A percentile compares a stretch with the other conserved stretches of the same genome.
These are phyloP conservation scores for Leishmania aethiopica DNA, from an alignment of 208 protist species.

Conservation along the genomic window DNA sequence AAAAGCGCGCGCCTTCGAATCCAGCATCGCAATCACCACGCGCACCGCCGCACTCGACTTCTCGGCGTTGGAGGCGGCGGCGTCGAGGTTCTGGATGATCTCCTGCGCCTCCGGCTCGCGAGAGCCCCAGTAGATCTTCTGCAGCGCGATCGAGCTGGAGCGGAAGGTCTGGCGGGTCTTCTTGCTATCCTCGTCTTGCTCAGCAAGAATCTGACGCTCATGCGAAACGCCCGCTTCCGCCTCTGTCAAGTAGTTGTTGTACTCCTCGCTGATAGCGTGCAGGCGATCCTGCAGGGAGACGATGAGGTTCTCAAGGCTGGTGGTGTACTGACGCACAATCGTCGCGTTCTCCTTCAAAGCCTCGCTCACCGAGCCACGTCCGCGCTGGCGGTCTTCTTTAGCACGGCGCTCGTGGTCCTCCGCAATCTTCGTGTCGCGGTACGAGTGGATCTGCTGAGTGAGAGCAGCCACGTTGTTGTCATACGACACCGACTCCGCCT, in stretches of 20 bases:
- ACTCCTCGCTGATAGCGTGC: constrained; percentile 63
- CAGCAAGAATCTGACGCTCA: constrained; percentile 52
- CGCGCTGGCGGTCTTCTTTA: constrained; percentile 32
- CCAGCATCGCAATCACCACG: constrained; percentile 54
- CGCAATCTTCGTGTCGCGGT: constrained; percentile 64
- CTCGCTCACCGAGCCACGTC: constrained; percentile 29
- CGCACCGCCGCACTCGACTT: constrained; percentile 66
- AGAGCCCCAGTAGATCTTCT: constrained; percentile 69
- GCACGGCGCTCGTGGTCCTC: constrained; percentile 67
- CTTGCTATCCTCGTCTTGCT: constrained; percentile 63
- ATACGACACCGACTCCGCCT: constrained; percentile 69
- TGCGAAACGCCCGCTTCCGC: constrained; percentile 48
- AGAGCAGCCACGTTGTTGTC: constrained; percentile 70
- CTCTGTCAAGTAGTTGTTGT: constrained; percentile 50
- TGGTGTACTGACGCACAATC: constrained; percentile 79
- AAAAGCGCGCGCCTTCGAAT: constrained; percentile 53
- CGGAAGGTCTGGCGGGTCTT: constrained; percentile 60
- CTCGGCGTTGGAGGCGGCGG: constrained; percentile 47
- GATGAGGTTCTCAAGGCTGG: constrained; percentile 71
- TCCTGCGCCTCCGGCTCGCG: constrained; percentile 55
- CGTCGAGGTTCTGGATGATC: constrained; percentile 61
- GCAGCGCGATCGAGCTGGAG: constrained; percentile 47
- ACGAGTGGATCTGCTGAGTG: constrained; percentile 63
- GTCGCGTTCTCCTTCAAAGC: constrained; percentile 69
- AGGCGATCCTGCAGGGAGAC: constrained; percentile 66